Conservation (phyloP, 768 basidiomycete species). For the Boletus pseudo-olivaceus region DNA sequence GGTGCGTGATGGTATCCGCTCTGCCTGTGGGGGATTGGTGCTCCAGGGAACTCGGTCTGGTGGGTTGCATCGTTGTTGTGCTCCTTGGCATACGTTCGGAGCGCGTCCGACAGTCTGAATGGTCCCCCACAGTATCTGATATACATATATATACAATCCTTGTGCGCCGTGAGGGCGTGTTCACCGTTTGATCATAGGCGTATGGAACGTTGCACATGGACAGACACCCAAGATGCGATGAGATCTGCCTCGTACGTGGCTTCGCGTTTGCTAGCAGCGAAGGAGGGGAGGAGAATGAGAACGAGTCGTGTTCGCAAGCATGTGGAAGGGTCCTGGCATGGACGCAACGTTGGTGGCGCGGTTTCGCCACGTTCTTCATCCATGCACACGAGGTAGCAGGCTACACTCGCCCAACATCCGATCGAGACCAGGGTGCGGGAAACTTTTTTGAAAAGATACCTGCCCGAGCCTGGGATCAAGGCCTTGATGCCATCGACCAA, state of each 20-base stretch:
- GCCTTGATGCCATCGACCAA: background rate
- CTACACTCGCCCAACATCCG: background rate
- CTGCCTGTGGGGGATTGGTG: background rate
- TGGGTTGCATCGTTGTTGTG: background rate
- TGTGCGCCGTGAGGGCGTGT: background rate
- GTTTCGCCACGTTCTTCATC: background rate
- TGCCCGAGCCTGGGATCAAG: background rate
- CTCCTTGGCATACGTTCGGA: no score
- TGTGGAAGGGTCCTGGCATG: background rate
- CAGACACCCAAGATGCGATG: background rate
- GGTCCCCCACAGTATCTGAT: background rate
- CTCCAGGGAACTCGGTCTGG: background rate
- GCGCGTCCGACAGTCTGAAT: background rate
- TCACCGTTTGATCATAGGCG: background rate
- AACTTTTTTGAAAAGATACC: background rate
- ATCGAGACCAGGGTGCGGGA: background rate
- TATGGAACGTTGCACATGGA: background rate
- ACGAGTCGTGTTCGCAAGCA: background rate
- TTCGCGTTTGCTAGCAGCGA: background rate
- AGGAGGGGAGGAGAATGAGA: background rate
- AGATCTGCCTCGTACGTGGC: background rate
- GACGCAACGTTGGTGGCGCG: no score
- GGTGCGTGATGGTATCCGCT: background rate
- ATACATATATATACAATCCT: background rate
- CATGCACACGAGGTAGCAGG: background rate